A percentile compares a stretch with the other conserved stretches of the same genome.
Evolutionary conservation across 345 rosid genomes (phyloP).

Genomic region (Populus euphratica): DNA sequence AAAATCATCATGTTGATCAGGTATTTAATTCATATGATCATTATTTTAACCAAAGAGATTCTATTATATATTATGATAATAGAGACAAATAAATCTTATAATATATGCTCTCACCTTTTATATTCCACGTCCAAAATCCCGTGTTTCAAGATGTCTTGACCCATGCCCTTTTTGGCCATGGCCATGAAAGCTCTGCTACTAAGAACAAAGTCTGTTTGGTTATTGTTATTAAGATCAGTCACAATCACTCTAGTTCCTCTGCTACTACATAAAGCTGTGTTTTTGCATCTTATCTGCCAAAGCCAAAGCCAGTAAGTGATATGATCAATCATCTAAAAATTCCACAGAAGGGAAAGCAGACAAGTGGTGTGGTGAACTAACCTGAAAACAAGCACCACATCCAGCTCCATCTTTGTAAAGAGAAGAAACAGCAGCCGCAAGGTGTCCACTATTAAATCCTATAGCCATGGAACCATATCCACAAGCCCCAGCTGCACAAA

Average conservation of each 20-base stretch:
- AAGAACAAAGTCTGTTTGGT: slow-evolving; percentile 70
- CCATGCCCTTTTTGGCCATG: slow-evolving; percentile 65
- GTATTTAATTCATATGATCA: not conserved
- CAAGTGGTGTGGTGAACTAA: not conserved
- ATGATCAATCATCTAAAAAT: not conserved
- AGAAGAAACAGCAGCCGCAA: slow-evolving; percentile 69
- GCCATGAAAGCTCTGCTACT: slow-evolving; percentile 79
- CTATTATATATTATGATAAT: not conserved
- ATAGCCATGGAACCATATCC: slow-evolving; percentile 73
- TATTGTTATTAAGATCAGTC: slow-evolving; percentile 63
- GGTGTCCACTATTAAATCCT: slow-evolving; percentile 56
- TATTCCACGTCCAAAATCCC: slow-evolving; percentile 70
- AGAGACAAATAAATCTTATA: not conserved
- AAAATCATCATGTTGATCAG: not conserved
- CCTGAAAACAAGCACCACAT: slow-evolving; percentile 92
- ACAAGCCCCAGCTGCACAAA: slow-evolving; percentile 84
- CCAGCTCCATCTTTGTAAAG: slow-evolving; percentile 82
- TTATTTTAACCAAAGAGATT: not conserved
- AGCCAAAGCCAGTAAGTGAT: not conserved
- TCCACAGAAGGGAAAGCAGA: not conserved
- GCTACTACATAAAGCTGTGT: slow-evolving; percentile 48
- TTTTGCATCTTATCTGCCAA: slow-evolving; percentile 72
- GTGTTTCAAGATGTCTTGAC: slow-evolving; percentile 43
- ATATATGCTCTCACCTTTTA: slow-evolving; percentile 44
- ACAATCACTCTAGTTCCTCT: slow-evolving; percentile 61